Base-by-base conservation (phyloP, 2,329 filamentous ascomycete species). In the Scedosporium boydii region DNA sequence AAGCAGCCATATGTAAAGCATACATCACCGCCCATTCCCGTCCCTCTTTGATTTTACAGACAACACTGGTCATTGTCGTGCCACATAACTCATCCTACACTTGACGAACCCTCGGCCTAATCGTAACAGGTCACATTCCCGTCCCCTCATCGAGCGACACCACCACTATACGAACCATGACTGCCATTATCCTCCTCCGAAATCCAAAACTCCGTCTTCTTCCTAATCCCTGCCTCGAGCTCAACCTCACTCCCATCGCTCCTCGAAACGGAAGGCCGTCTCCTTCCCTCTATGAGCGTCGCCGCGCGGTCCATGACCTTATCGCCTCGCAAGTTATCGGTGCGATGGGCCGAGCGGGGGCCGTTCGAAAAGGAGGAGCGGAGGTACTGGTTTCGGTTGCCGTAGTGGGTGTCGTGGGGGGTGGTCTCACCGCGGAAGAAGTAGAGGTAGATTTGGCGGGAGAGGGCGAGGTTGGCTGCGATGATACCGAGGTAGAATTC, bases 401-500 rank as follows among this genome's bases (percentile, higher is more conserved):
- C 51, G 55, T 64, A 64, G 0, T 63, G 62, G 55, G 57, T 60
- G 59, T 58, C 7, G 59, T 34, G 2, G n/a, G 44, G 14, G 46
- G 42, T 16, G 64, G 16, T 38, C 26, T 58, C 64, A 9, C 64
- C 61, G 29, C 64, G 64, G 38, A 64, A 66, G 59, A 71, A 66
- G 58, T 63, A 68, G 21, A 64, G 63, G 58, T 65, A 71, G n/a
- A 70, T 64, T 4, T 66, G 67, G 5, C 68, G 65, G 1, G 59
- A 61, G 34, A 61, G 46, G 46, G 59, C 59, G 48, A 71, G 68
- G 21, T 71, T 71, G 34, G 67, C 74, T n/a, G 71, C 73, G 6
- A 74, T 69, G 18, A 76, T 75, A 27, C 74, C 75, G 0, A 77
- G 66, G 26, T 71, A 71, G 0, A 73, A 70, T 64, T 77, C 75